A percentile compares a stretch with the other conserved stretches of the same genome.
Evolutionary conservation across 1,284 basidiomycete genomes (phyloP).

Genomic region (Leccinum fallax): DNA sequence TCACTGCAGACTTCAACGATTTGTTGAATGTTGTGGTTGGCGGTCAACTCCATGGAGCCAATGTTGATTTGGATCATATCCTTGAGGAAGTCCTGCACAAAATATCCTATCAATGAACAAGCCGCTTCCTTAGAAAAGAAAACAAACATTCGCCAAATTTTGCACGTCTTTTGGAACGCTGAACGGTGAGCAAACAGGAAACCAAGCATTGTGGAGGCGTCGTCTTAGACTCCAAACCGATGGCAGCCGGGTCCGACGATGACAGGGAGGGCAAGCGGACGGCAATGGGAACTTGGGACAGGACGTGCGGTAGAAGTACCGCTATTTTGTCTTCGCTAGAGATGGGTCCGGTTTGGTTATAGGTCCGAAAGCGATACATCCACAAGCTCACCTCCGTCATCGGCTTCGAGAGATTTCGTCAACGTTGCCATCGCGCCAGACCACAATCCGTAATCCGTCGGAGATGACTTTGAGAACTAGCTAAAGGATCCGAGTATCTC

Average conservation of each 20-base stretch:
- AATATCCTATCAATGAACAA: background rate
- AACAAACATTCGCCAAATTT: slow-evolving; percentile 81
- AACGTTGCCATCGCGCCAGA: slow-evolving; percentile 63
- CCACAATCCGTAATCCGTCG: slow-evolving; percentile 59
- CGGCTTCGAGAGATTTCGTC: slow-evolving; percentile 71
- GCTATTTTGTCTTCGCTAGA: slow-evolving; percentile 74
- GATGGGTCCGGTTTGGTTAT: background rate
- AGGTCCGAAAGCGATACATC: background rate
- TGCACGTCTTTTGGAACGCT: slow-evolving; percentile 91
- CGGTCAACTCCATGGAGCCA: slow-evolving; percentile 96
- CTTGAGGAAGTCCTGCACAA: slow-evolving; percentile 82
- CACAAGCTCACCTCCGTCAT: slow-evolving; percentile 72
- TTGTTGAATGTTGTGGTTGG: slow-evolving; percentile 98
- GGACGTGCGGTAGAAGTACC: slow-evolving; percentile 33
- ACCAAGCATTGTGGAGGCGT: slow-evolving; percentile 13
- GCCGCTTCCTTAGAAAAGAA: background rate
- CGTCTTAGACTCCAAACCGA: slow-evolving; percentile 5
- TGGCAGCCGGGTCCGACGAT: background rate
- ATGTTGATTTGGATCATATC: slow-evolving; percentile 99
- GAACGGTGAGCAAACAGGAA: slow-evolving; percentile 24
- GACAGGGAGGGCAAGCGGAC: slow-evolving; percentile 6
- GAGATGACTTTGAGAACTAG: slow-evolving; percentile 1
- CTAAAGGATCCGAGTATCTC: slow-evolving; percentile 62
- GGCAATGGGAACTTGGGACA: slow-evolving; percentile 27
- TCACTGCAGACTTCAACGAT: slow-evolving; percentile 97